Evolutionary conservation across 192 early-diverging fungal genomes (phyloP).

Genomic region (Podila clonocystis): DNA sequence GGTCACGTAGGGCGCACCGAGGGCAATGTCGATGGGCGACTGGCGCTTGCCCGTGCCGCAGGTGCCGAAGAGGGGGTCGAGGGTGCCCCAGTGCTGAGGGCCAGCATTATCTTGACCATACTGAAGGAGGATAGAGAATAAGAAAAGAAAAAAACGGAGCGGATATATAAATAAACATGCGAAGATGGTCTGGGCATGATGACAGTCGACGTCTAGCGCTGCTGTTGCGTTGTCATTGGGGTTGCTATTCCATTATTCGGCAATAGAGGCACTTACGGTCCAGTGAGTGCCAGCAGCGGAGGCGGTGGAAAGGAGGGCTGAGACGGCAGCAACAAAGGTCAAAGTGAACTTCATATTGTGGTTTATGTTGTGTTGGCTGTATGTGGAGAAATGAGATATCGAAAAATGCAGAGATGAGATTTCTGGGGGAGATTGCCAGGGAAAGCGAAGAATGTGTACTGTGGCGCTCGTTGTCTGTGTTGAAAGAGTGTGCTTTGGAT

Average conservation of each 20-base stretch:
- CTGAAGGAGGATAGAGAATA: neutral
- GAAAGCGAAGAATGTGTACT: too few relatives aligned
- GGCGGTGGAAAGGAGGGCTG: neutral
- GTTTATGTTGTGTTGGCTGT: neutral
- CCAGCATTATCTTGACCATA: slow-evolving; percentile 7
- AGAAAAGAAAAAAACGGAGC: neutral
- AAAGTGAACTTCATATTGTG: neutral
- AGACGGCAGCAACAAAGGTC: neutral
- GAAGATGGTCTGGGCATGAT: too few relatives aligned
- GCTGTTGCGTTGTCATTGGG: too few relatives aligned
- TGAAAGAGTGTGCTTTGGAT: too few relatives aligned
- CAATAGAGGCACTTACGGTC: neutral
- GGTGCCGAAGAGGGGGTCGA: slow-evolving; percentile 12
- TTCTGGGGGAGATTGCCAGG: neutral
- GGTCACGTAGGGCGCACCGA: slow-evolving; percentile 4
- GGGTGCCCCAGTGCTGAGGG: slow-evolving; percentile 38
- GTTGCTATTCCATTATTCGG: neutral
- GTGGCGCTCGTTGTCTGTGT: too few relatives aligned
- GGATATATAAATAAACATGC: too few relatives aligned
- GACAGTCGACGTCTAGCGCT: too few relatives aligned
- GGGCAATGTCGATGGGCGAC: slow-evolving; percentile 60
- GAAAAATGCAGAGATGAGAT: neutral
- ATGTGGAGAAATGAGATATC: neutral
- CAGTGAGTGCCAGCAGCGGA: neutral
- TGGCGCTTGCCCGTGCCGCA: slow-evolving; percentile 50